A percentile compares a stretch with the other conserved stretches of the same genome.
These are phyloP conservation scores for Macrolepiota albuminosa DNA, from an alignment of 768 basidiomycete species.

Conservation along the genomic window DNA sequence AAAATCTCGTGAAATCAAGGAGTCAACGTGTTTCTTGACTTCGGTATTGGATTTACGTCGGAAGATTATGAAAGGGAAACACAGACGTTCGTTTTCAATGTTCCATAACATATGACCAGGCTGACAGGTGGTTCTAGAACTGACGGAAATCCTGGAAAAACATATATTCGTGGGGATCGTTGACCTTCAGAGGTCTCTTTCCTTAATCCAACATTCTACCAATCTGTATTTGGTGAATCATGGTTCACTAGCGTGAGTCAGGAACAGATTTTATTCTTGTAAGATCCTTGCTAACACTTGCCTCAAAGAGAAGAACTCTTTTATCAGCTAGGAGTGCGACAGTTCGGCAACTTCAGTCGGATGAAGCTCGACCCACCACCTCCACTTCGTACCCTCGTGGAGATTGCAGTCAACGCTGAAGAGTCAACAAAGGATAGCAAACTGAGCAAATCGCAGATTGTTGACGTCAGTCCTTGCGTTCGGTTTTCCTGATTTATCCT, in stretches of 20 bases:
- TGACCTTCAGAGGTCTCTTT: conserved; percentile 66
- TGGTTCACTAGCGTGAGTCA: conserved; percentile 70
- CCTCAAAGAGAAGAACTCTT: conserved; percentile 80
- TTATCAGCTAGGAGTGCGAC: conserved; percentile 88
- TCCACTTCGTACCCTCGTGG: conserved; percentile 59
- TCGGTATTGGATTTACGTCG: conserved; percentile 69
- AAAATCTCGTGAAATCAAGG: conserved; percentile 53
- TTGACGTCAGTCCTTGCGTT: conserved; percentile 53
- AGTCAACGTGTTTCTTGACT: conserved; percentile 72
- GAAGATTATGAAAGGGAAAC: conserved; percentile 53
- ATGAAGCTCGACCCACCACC: conserved; percentile 84
- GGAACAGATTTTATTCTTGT: not conserved
- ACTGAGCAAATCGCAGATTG: conserved; percentile 56
- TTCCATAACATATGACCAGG: not conserved
- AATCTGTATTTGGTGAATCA: conserved; percentile 91
- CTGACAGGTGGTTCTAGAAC: conserved; percentile 40
- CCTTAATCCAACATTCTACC: conserved; percentile 82
- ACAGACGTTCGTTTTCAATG: conserved; percentile 51
- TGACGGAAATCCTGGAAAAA: conserved; percentile 78
- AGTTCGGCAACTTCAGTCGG: conserved; percentile 80
- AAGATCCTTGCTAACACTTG: not conserved
- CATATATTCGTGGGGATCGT: conserved; percentile 94
- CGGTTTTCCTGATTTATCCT: not conserved
- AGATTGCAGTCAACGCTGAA: conserved; percentile 75
- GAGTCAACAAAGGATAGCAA: conserved; percentile 50